phyloP scores from a whole-genome alignment of 305 asterid genomes.

The Fraxinus angustifolia region DNA sequence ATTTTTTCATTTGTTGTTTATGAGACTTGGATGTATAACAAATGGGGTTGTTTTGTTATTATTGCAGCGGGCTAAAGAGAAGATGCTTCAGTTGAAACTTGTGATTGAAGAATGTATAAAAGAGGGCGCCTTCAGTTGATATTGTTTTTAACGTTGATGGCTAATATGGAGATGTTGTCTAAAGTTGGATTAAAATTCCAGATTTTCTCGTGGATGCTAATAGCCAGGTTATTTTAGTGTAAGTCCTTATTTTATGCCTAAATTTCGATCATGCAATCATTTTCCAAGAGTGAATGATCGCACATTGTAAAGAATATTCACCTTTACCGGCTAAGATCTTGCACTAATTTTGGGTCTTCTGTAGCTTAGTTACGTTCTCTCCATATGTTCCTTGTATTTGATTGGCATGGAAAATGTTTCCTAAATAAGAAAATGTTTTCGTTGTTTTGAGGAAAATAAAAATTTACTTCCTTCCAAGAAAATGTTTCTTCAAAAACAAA shows the following conservation, averaged over 20 bases:
- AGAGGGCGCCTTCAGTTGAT: constrained; percentile 46
- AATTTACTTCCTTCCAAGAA: not conserved
- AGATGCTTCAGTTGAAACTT: constrained; percentile 67
- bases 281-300: not conserved
- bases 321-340: not conserved
- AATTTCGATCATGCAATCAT: not conserved
- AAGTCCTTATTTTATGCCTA: constrained; percentile 9
- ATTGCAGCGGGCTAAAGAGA: constrained; percentile 67
- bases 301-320: not conserved
- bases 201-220: constrained; percentile 15
- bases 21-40: constrained; percentile 10
- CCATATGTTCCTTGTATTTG: not conserved
- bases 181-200: constrained; percentile 2
- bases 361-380: not conserved
- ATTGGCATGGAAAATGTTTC: not conserved
- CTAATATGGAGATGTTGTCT: not conserved
- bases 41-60: not conserved
- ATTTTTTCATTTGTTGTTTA: not conserved
- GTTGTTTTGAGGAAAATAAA: not conserved
- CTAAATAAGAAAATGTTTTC: no score
- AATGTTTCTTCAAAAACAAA: not conserved
- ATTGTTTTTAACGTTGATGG: constrained; percentile 1
- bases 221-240: constrained; percentile 7
- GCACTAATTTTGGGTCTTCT: not conserved
- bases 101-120: constrained; percentile 53